Evolutionary conservation across 2,329 filamentous ascomycete species (phyloP).

Genomic region (Cercospora janseana): DNA sequence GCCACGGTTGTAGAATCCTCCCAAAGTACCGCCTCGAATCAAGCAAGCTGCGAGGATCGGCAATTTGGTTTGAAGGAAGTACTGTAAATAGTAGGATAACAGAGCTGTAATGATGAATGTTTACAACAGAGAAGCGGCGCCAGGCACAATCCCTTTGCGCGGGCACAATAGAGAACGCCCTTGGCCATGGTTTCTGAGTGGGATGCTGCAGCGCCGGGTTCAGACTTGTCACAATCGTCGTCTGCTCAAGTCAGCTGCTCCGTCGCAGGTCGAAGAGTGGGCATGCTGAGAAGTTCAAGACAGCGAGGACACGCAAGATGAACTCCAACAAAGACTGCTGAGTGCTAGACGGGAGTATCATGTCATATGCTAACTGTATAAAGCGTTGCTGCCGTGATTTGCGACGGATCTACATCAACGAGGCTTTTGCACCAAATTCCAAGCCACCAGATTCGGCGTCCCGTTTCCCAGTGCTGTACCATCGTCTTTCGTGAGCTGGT

Average conservation of each 20-base stretch:
- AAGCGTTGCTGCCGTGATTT: not conserved
- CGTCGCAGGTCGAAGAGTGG: too few species aligned
- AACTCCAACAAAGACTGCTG: too few species aligned
- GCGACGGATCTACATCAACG: not conserved
- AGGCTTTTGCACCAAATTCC: not conserved
- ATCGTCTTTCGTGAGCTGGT: conserved; percentile 5
- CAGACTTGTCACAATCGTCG: too few species aligned
- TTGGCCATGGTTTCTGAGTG: too few species aligned
- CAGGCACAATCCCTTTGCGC: too few species aligned
- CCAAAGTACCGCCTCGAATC: not conserved
- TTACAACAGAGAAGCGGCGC: too few species aligned
- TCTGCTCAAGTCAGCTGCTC: too few species aligned
- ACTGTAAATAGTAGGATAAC: not conserved
- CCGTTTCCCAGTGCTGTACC: not conserved
- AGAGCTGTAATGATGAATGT: too few species aligned
- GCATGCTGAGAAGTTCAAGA: too few species aligned
- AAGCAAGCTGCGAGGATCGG: not conserved
- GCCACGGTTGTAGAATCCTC: conserved; percentile 11
- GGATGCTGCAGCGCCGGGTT: too few species aligned
- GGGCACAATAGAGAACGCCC: too few species aligned
- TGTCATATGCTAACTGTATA: not conserved
- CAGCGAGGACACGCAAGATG: too few species aligned
- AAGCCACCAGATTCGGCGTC: conserved; percentile 10
- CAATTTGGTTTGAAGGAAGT: conserved; percentile 5
- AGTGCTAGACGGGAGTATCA: not conserved